Percentiles rank a stretch among this genome's conserved stretches.
phyloP scores from a whole-genome alignment of 2,329 filamentous ascomycete species.

The Phaeosphaeria sp. region DNA sequence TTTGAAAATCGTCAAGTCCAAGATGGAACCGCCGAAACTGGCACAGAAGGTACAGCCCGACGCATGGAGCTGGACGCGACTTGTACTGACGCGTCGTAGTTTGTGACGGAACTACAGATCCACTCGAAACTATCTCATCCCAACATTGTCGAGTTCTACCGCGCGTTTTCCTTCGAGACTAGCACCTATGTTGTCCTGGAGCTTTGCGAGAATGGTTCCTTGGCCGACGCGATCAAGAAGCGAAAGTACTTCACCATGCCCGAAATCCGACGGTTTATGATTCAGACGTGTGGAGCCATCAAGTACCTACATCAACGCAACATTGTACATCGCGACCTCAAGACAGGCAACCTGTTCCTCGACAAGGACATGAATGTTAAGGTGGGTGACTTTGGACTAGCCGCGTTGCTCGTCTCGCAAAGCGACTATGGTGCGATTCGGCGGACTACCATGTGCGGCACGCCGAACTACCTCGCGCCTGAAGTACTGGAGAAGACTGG shows the following conservation, averaged over 20 bases:
- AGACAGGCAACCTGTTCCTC: slow-evolving; percentile 97
- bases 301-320: slow-evolving; percentile 97
- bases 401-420: slow-evolving; percentile 87
- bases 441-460: slow-evolving; percentile 92
- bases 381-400: slow-evolving; percentile 95
- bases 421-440: slow-evolving; percentile 82
- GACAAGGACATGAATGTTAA: slow-evolving; percentile 97
- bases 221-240: slow-evolving; percentile 97
- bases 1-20: slow-evolving; percentile 82
- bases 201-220: slow-evolving; percentile 90
- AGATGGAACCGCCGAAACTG: slow-evolving; percentile 79
- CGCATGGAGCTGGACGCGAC: neutral
- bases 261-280: slow-evolving; percentile 89
- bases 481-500: slow-evolving; percentile 95
- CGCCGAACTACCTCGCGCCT: slow-evolving; percentile 97
- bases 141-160: slow-evolving; percentile 94
- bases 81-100: slow-evolving; percentile 54
- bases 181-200: slow-evolving; percentile 95
- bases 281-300: slow-evolving; percentile 95
- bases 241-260: slow-evolving; percentile 89
- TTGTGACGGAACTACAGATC: slow-evolving; percentile 87
- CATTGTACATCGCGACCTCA: slow-evolving; percentile 95
- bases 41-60: slow-evolving; percentile 73
- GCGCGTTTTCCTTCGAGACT: slow-evolving; percentile 87
- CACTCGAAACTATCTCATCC: slow-evolving; percentile 97